Conservation (phyloP, 495 filamentous ascomycete genomes). For the Pyrenopolyporus hunteri region DNA sequence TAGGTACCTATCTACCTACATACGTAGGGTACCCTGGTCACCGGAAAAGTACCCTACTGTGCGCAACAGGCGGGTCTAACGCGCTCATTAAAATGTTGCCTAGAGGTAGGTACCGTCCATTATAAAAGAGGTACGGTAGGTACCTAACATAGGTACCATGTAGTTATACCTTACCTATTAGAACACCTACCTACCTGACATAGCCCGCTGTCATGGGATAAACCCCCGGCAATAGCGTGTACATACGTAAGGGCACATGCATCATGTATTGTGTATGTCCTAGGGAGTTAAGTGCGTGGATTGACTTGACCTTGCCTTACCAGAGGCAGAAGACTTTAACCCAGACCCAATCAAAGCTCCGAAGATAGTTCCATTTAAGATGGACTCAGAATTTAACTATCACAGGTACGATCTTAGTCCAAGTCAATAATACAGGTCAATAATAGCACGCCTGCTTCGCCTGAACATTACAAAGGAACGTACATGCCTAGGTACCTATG, state of each 20-base stretch:
- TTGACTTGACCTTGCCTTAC: constrained; percentile 9
- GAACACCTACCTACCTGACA: too few relatives aligned
- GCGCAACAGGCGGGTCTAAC: constrained; percentile 26
- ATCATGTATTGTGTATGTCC: constrained; percentile 4
- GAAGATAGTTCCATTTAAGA: constrained; percentile 24
- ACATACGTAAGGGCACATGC: constrained; percentile 6
- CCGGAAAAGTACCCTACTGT: constrained; percentile 37
- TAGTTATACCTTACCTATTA: background rate
- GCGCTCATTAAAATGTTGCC: too few relatives aligned
- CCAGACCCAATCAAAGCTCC: constrained; percentile 33
- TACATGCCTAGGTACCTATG: constrained; percentile 1
- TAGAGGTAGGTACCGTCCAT: background rate
- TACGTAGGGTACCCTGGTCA: too few relatives aligned
- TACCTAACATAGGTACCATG: background rate
- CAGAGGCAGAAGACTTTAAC: constrained; percentile 24
- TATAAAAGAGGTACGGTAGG: background rate
- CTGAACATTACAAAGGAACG: constrained; percentile 5
- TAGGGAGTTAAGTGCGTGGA: constrained; percentile 1
- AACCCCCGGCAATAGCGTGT: background rate
- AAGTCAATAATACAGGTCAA: constrained; percentile 17
- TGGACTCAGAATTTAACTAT: constrained; percentile 22
- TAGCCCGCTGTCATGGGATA: constrained; percentile 10
- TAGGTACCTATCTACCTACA: too few relatives aligned
- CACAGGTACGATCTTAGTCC: constrained; percentile 38
- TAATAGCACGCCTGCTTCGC: constrained; percentile 7